Conservation (phyloP, 345 rosid genomes). For the Syzygium jambos region DNA sequence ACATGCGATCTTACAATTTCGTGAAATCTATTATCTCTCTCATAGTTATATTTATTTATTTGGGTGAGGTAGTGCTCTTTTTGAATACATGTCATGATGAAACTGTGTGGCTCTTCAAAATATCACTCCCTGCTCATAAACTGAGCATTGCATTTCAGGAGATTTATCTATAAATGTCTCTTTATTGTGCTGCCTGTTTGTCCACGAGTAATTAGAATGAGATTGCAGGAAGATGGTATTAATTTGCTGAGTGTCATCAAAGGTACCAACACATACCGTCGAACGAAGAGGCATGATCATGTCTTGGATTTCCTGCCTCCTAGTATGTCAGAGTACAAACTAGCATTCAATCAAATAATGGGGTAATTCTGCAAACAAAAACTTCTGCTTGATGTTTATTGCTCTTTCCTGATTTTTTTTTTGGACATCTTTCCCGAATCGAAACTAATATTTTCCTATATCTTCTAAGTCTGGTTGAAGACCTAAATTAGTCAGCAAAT, state of each 20-base stretch:
- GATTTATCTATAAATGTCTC: not conserved
- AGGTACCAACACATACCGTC: conserved; percentile 58
- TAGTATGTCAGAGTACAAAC: conserved; percentile 38
- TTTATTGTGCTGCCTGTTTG: not conserved
- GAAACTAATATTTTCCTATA: not conserved
- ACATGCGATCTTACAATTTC: not conserved
- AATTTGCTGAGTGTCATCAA: conserved; percentile 55
- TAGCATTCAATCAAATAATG: not conserved
- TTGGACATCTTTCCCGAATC: not conserved
- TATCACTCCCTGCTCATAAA: not conserved
- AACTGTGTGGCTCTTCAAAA: not conserved
- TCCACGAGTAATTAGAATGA: not conserved
- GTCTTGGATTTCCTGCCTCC: conserved; percentile 54
- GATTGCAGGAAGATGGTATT: conserved; percentile 53
- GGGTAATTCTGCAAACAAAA: conserved; percentile 1
- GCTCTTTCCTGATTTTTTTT: not conserved
- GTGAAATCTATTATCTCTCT: not conserved
- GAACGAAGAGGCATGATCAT: conserved; percentile 33
- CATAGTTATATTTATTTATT: not conserved
- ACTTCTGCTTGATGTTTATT: not conserved
- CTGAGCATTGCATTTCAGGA: not conserved
- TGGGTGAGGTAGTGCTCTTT: not conserved
- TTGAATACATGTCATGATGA: not conserved
- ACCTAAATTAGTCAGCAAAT: not conserved
- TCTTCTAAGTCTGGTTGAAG: not conserved